These are phyloP conservation scores for Ramaria rubella DNA, from an alignment of 768 basidiomycete genomes.

Conservation along the genomic window DNA sequence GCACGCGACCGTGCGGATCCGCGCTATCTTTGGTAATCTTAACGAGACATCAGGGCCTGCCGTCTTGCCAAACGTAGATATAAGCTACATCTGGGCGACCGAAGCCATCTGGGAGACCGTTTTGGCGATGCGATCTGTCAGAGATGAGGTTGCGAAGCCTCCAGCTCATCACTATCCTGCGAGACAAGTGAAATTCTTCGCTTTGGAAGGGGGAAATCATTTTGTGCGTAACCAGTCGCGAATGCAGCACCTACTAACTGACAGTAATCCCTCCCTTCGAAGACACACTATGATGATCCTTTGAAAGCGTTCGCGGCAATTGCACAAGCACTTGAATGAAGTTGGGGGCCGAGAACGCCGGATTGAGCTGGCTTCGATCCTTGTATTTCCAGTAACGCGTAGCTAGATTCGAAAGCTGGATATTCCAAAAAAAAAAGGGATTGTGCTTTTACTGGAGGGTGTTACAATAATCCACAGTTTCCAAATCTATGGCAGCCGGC, in stretches of 20 bases:
- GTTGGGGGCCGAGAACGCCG: background rate
- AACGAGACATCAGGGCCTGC: background rate
- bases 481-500: too few species aligned
- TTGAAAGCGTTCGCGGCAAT: constrained; percentile 3
- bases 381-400: too few species aligned
- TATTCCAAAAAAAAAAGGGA: too few species aligned
- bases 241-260: background rate
- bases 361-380: too few species aligned
- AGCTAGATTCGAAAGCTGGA: too few species aligned
- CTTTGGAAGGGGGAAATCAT: constrained; percentile 8
- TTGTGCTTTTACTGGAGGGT: too few species aligned
- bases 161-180: background rate
- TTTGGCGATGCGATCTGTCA: background rate
- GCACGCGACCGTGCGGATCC: background rate
- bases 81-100: constrained; percentile 6
- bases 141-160: constrained; percentile 1
- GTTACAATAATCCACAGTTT: background rate
- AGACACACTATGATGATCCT: constrained; percentile 6
- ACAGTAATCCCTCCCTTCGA: background rate
- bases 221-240: background rate
- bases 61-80: constrained; percentile 4
- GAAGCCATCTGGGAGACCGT: constrained; percentile 4
- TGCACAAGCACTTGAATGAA: background rate
- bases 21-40: constrained; percentile 1
- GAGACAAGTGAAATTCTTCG: constrained; percentile 6